Evolutionary conservation across 2,329 filamentous ascomycete species (phyloP).

Genomic region (Fusarium sp.): DNA sequence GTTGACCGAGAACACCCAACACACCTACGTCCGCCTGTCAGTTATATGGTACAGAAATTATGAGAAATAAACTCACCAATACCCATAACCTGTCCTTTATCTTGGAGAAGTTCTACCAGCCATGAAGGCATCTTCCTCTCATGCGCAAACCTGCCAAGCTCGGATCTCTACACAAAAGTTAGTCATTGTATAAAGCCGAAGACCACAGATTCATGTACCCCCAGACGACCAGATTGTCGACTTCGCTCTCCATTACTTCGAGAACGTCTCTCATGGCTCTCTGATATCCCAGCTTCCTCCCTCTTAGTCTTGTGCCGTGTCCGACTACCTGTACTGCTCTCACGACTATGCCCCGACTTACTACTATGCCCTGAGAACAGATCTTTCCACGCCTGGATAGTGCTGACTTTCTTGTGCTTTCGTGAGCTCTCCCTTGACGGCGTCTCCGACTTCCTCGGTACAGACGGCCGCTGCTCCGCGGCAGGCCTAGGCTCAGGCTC

Average conservation of each 20-base stretch:
- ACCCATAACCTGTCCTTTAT: constrained; percentile 69
- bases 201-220: constrained; percentile 25
- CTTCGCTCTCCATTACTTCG: constrained; percentile 21
- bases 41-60: constrained; percentile 16
- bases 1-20: constrained; percentile 72
- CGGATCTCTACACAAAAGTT: constrained; percentile 63
- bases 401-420: constrained; percentile 34
- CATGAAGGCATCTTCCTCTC: constrained; percentile 82
- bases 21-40: constrained; percentile 60
- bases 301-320: constrained; percentile 47
- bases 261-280: constrained; percentile 11
- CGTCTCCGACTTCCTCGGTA: constrained; percentile 23
- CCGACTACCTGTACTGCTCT: constrained; percentile 38
- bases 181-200: not conserved
- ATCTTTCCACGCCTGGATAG: constrained; percentile 47
- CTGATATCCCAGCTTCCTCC: constrained; percentile 28
- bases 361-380: constrained; percentile 34
- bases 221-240: constrained; percentile 37
- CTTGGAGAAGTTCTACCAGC: constrained; percentile 74
- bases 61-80: constrained; percentile 58
- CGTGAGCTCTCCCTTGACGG: constrained; percentile 24
- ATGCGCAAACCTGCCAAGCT: constrained; percentile 80
- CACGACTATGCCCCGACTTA: constrained; percentile 20
- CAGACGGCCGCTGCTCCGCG: constrained; percentile 11
- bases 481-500: constrained; percentile 29